Evolutionary conservation across 495 filamentous ascomycete genomes (phyloP).

Genomic region (Aspergillus mulundensis): DNA sequence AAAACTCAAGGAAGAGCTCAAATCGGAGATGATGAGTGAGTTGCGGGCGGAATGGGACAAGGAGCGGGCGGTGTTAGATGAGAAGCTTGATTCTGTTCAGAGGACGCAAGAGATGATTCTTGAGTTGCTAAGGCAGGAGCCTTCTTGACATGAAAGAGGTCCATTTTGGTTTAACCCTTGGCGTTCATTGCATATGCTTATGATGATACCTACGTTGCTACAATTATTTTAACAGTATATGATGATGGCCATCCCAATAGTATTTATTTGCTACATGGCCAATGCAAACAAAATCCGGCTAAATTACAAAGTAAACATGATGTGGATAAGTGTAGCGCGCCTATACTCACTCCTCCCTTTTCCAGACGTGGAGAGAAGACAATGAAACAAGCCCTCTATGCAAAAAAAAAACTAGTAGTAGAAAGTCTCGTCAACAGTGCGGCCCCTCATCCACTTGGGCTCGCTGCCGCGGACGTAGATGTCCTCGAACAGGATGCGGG

Average conservation of each 20-base stretch:
- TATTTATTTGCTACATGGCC: conserved; percentile 16
- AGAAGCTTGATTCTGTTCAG: conserved; percentile 40
- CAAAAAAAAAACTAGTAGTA: conserved; percentile 57
- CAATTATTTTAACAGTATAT: neutral
- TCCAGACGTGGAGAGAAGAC: neutral
- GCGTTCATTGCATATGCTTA: conserved; percentile 1
- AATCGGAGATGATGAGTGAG: conserved; percentile 30
- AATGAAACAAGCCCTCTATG: conserved; percentile 1
- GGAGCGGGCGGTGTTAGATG: conserved; percentile 30
- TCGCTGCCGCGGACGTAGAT: conserved; percentile 92
- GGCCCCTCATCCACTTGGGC: conserved; percentile 84
- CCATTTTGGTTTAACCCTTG: conserved; percentile 4
- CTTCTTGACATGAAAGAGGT: conserved; percentile 20
- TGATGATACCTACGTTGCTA: conserved; percentile 14
- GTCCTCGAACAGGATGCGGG: conserved; percentile 88
- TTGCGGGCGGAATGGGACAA: conserved; percentile 31
- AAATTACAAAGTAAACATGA: conserved; percentile 31
- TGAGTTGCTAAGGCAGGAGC: conserved; percentile 42
- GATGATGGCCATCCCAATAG: conserved; percentile 15
- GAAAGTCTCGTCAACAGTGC: conserved; percentile 88
- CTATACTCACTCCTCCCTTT: neutral
- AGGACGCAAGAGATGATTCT: conserved; percentile 45
- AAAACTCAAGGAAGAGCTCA: conserved; percentile 35
- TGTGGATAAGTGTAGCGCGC: conserved; percentile 8
- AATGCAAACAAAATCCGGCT: conserved; percentile 29